Evolutionary conservation across 768 basidiomycete genomes (phyloP).

Genomic region (Psilocybe azurescens): DNA sequence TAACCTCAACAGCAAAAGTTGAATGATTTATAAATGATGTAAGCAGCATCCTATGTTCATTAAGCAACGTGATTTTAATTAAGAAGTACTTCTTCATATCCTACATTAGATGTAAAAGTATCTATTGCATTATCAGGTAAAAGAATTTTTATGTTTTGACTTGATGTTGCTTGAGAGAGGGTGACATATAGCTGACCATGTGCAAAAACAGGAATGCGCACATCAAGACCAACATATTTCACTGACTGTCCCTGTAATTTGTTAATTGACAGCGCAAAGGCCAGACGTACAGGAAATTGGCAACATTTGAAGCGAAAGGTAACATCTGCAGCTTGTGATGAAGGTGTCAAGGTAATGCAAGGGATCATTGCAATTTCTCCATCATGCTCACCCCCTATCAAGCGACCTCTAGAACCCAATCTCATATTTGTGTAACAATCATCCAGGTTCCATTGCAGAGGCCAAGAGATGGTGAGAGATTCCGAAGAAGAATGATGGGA

Average conservation of each 20-base stretch:
- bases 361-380: conserved; percentile 41
- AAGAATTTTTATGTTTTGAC: conserved; percentile 29
- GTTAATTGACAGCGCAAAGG: conserved; percentile 51
- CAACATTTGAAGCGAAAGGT: conserved; percentile 28
- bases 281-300: conserved; percentile 47
- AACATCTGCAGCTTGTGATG: conserved; percentile 6
- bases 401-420: conserved; percentile 35
- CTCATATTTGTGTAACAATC: conserved; percentile 25
- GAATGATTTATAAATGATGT: no score
- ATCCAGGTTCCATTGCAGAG: conserved; percentile 42
- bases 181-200: conserved; percentile 55
- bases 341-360: conserved; percentile 25
- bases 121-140: conserved; percentile 6
- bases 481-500: conserved; percentile 44
- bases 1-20: no score
- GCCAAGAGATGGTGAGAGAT: conserved; percentile 36
- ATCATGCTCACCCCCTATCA: conserved; percentile 37
- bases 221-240: conserved; percentile 42
- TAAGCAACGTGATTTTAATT: no score
- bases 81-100: conserved; percentile 24
- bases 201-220: conserved; percentile 37
- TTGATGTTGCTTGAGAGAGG: conserved; percentile 40
- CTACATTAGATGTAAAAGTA: conserved; percentile 17
- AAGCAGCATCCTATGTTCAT: no score
- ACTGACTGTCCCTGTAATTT: conserved; percentile 53